Percentiles rank a stretch among this genome's conserved stretches.
Conservation (phyloP, 306 rosid species). For the Quercus parvula region DNA sequence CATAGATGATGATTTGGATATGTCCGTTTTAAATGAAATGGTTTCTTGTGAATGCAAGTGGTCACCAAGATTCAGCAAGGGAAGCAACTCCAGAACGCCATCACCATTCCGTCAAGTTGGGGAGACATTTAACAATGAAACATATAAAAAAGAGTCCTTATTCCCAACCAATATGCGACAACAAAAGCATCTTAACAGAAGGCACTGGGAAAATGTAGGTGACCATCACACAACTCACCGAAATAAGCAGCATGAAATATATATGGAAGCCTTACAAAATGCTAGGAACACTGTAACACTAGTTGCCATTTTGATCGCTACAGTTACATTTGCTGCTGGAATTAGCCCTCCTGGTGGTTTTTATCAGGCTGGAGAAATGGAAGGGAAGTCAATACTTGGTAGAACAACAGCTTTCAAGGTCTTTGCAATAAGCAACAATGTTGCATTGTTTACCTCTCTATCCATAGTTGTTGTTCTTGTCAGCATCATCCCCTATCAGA, state of each 20-base stretch:
- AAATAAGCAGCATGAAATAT: conserved; percentile 33
- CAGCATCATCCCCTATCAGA: conserved; percentile 64
- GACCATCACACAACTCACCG: not conserved
- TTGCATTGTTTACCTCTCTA: conserved; percentile 58
- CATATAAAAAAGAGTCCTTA: conserved; percentile 16
- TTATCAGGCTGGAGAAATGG: conserved; percentile 39
- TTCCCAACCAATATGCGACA: conserved; percentile 18
- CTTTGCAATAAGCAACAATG: conserved; percentile 49
- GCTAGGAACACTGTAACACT: conserved; percentile 63
- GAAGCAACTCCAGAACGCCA: conserved; percentile 15
- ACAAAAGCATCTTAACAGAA: conserved; percentile 29
- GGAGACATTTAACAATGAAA: conserved; percentile 28
- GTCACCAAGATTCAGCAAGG: conserved; percentile 27
- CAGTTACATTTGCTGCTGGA: conserved; percentile 67
- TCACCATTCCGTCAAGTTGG: conserved; percentile 30
- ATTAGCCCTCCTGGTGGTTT: conserved; percentile 63
- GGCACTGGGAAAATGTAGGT: conserved; percentile 9
- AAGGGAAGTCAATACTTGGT: conserved; percentile 42
- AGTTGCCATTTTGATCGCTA: conserved; percentile 65
- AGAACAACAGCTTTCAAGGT: conserved; percentile 51
- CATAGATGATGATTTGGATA: conserved; percentile 27
- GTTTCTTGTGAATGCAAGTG: conserved; percentile 28
- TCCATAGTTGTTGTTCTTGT: conserved; percentile 62
- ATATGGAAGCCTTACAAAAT: conserved; percentile 61
- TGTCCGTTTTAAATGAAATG: conserved; percentile 16